A percentile compares a stretch with the other conserved stretches of the same genome.
Conservation (phyloP, 257 asterid species). For the Orobanche coerulescens region DNA sequence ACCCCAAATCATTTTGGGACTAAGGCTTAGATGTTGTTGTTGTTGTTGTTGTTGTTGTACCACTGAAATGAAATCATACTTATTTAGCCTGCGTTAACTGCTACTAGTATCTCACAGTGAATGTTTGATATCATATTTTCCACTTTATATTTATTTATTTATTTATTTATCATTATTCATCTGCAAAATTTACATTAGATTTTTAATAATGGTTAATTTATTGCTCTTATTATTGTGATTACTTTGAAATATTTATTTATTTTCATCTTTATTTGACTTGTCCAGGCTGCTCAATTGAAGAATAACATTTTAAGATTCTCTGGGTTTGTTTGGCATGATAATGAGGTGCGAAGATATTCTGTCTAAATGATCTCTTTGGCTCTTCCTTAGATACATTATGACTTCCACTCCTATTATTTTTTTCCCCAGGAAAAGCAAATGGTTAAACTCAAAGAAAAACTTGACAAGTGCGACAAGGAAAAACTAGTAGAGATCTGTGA, state of each 20-base stretch:
- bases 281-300: constrained; percentile 82
- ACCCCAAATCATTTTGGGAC: too few species aligned
- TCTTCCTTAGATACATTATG: constrained; percentile 6
- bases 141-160: too few species aligned
- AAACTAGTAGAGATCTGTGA: constrained; percentile 79
- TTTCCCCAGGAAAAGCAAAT: constrained; percentile 71
- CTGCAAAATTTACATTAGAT: too few species aligned
- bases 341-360: constrained; percentile 46
- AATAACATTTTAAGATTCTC: constrained; percentile 73
- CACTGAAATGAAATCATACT: not conserved
- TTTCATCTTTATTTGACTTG: constrained; percentile 17
- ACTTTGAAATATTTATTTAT: too few species aligned
- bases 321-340: constrained; percentile 85
- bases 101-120: constrained; percentile 9
- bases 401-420: constrained; percentile 15
- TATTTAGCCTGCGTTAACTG: not conserved
- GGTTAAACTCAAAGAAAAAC: constrained; percentile 62
- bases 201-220: too few species aligned
- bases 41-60: too few species aligned
- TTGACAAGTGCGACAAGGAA: constrained; percentile 82
- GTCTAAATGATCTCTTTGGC: constrained; percentile 3
- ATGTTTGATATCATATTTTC: not conserved
- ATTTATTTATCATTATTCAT: too few species aligned
- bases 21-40: too few species aligned
- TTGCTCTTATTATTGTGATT: too few species aligned